Conservation (phyloP, 306 rosid species). For the Ziziphus jujuba region DNA sequence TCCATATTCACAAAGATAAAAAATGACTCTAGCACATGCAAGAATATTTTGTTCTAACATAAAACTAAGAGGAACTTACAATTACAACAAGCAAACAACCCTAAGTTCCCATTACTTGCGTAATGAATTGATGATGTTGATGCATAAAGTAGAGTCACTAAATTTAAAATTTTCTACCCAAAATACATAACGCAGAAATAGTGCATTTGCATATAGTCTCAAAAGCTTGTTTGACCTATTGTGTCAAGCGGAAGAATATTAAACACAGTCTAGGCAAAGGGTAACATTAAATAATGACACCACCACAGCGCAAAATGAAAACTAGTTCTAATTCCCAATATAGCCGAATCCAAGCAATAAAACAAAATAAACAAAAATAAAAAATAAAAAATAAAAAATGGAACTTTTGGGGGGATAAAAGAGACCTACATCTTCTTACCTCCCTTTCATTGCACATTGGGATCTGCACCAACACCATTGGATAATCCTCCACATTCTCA, state of each 20-base stretch:
- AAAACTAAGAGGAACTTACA: slow-evolving; percentile 8
- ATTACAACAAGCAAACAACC: not conserved
- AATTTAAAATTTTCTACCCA: not conserved
- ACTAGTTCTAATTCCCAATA: not conserved
- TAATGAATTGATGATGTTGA: not conserved
- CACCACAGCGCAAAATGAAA: not conserved
- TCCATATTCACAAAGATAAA: no score
- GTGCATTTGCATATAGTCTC: not conserved
- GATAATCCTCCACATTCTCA: slow-evolving; percentile 62
- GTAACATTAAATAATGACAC: not conserved
- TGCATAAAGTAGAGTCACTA: not conserved
- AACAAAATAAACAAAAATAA: not conserved
- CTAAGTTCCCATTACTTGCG: not conserved
- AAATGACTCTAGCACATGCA: no score
- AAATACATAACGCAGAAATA: not conserved
- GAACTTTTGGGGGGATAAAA: slow-evolving; percentile 32
- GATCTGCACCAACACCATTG: slow-evolving; percentile 90
- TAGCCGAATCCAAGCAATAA: not conserved
- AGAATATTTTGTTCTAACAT: no score
- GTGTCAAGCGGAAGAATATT: not conserved
- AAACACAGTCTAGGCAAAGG: no score
- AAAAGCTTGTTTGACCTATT: not conserved
- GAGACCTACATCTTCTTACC: slow-evolving; percentile 95
- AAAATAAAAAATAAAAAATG: slow-evolving; percentile 10
- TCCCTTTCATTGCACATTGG: slow-evolving; percentile 99